Conservation (phyloP, 2,329 filamentous ascomycete species). For the Fusarium sp. region DNA sequence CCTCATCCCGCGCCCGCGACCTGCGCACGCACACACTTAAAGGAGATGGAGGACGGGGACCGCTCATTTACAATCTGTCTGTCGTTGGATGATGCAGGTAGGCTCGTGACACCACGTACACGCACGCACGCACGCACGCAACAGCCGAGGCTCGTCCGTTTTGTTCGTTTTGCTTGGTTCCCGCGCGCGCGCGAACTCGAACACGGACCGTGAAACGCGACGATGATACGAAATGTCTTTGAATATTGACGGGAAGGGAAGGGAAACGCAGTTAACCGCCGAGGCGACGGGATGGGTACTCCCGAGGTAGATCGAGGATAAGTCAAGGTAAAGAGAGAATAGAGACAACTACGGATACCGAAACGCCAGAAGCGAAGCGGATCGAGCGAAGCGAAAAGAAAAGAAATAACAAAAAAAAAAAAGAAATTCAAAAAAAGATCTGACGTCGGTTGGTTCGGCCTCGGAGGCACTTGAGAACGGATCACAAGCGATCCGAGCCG, state of each 20-base stretch:
- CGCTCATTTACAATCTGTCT: not conserved
- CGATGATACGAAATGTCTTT: not conserved
- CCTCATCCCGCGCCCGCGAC: not conserved
- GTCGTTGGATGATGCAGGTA: not conserved
- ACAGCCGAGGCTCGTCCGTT: conserved; percentile 25
- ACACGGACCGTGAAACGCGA: not conserved
- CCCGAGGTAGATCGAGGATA: not conserved
- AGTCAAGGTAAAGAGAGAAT: not conserved
- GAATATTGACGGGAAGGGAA: not conserved
- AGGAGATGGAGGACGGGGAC: not conserved
- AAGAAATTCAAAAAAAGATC: not conserved
- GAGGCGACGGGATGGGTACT: conserved; percentile 1
- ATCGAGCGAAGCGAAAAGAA: not conserved
- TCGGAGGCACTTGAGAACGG: not conserved
- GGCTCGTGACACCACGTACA: conserved; percentile 15
- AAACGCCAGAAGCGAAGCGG: conserved; percentile 20
- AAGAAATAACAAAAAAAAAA: not conserved
- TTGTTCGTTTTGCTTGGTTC: conserved; percentile 10
- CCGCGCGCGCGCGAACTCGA: conserved; percentile 4
- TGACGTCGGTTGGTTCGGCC: conserved; percentile 6
- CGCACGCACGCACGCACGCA: not conserved
- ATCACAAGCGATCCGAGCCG: conserved; percentile 6
- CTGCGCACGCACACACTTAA: not conserved
- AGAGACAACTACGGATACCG: not conserved
- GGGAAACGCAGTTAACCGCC: not conserved